phyloP scores from a whole-genome alignment of 805 yeast genomes.

The Schwanniomyces polymorphus region DNA sequence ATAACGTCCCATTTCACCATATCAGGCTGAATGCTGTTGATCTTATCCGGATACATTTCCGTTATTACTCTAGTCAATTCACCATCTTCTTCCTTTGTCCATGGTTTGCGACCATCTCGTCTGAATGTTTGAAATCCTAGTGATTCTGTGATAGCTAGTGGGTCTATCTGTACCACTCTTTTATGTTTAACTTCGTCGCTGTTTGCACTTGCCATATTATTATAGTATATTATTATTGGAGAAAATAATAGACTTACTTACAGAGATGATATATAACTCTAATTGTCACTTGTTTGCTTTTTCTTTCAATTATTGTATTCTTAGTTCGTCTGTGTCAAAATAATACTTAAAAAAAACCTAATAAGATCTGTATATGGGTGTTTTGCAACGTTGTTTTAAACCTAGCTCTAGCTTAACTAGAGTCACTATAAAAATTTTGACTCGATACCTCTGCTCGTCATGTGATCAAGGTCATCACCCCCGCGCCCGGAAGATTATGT shows the following conservation, averaged over 20 bases:
- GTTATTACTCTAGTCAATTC: constrained; percentile 45
- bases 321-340: not conserved
- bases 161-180: constrained; percentile 40
- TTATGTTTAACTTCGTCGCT: constrained; percentile 5
- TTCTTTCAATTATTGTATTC: not conserved
- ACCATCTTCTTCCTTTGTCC: constrained; percentile 76
- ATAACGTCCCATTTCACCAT: constrained; percentile 63
- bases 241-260: not conserved
- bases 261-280: constrained; percentile 3
- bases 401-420: not conserved
- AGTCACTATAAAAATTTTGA: constrained; percentile 2
- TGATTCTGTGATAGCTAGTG: constrained; percentile 63
- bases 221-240: not conserved
- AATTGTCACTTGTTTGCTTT: not conserved
- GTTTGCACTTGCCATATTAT: not conserved
- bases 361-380: not conserved
- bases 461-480: not conserved
- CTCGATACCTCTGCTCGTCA: constrained; percentile 1
- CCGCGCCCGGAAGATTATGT: not conserved
- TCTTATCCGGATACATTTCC: constrained; percentile 25
- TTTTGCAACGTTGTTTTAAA: not conserved
- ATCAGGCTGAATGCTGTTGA: constrained; percentile 32
- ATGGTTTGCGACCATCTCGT: constrained; percentile 59
- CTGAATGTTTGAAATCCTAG: constrained; percentile 75
- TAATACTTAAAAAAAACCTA: not conserved